Conservation (phyloP, 129 eudicot genomes). For the Flaveria ramosissima region DNA sequence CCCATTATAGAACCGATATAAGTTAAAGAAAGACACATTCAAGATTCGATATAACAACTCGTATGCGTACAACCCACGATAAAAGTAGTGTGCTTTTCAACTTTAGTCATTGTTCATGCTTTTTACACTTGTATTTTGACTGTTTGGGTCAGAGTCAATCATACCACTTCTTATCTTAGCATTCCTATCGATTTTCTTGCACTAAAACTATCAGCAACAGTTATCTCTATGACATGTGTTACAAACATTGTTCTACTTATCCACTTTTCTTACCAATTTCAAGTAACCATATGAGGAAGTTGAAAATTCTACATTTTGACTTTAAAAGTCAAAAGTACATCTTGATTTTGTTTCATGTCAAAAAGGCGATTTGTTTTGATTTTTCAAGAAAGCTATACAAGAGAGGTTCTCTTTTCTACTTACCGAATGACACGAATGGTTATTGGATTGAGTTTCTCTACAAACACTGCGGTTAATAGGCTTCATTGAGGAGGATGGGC, state of each 20-base stretch:
- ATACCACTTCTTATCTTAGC: not conserved
- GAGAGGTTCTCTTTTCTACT: constrained; percentile 28
- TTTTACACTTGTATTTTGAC: constrained; percentile 13
- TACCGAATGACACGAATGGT: constrained; percentile 50
- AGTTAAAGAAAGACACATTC: not conserved
- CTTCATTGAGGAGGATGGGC: constrained; percentile 51
- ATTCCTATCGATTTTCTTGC: not conserved
- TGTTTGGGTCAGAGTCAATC: constrained; percentile 18
- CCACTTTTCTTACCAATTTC: not conserved
- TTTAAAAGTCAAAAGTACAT: constrained; percentile 26
- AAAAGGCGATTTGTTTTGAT: not conserved
- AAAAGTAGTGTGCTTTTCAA: constrained; percentile 16
- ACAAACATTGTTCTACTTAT: not conserved
- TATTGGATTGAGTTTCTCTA: constrained; percentile 52
- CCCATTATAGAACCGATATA: constrained; percentile 14
- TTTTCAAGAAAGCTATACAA: constrained; percentile 6
- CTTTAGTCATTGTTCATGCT: not conserved
- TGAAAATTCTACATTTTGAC: constrained; percentile 16
- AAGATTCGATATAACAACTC: constrained; percentile 14
- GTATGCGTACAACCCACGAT: not conserved
- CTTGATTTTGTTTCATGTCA: not conserved
- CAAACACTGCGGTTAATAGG: constrained; percentile 44
- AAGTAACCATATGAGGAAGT: not conserved
- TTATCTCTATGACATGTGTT: not conserved
- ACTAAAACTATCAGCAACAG: not conserved